Conservation (phyloP, 352 stramenopile genomes). For the Globisporangium carolinianum region DNA sequence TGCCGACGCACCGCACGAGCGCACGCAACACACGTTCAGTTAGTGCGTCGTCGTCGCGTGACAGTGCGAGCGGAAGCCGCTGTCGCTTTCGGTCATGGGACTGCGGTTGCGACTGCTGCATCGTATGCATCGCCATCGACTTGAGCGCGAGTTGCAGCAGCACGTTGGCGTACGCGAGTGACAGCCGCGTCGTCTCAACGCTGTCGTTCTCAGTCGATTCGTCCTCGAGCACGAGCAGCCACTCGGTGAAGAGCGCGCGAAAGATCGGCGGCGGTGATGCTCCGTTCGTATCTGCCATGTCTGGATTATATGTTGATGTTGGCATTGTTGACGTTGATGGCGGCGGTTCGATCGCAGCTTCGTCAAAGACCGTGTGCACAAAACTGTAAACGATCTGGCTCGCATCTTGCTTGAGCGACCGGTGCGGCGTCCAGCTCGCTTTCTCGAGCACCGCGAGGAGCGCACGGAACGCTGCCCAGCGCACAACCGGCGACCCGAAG, state of each 20-base stretch:
- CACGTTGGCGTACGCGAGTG: conserved; percentile 41
- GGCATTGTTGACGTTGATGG: no score
- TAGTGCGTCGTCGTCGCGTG: conserved; percentile 29
- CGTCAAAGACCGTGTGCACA: conserved; percentile 51
- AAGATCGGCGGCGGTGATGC: conserved; percentile 21
- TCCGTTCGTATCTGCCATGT: background rate
- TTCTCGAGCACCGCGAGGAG: conserved; percentile 59
- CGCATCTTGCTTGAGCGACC: conserved; percentile 31
- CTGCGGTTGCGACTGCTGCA: conserved; percentile 6
- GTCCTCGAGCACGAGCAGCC: conserved; percentile 44
- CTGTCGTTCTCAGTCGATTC: conserved; percentile 31
- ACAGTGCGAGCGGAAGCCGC: conserved; percentile 5
- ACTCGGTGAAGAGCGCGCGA: conserved; percentile 39
- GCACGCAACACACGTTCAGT: conserved; percentile 35
- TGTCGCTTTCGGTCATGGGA: background rate
- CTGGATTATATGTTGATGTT: no score
- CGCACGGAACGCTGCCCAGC: conserved; percentile 46
- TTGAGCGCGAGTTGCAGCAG: conserved; percentile 66
- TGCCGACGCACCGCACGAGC: conserved; percentile 28
- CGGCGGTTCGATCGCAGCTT: conserved; percentile 18
- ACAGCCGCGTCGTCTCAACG: conserved; percentile 31
- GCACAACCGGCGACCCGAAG: conserved; percentile 28
- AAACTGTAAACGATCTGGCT: conserved; percentile 46
- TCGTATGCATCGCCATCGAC: conserved; percentile 41
- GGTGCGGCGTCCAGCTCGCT: conserved; percentile 32